A percentile compares a stretch with the other conserved stretches of the same genome.
Conservation (phyloP, 2,329 filamentous ascomycete species). For the Pezicula neosporulosa region DNA sequence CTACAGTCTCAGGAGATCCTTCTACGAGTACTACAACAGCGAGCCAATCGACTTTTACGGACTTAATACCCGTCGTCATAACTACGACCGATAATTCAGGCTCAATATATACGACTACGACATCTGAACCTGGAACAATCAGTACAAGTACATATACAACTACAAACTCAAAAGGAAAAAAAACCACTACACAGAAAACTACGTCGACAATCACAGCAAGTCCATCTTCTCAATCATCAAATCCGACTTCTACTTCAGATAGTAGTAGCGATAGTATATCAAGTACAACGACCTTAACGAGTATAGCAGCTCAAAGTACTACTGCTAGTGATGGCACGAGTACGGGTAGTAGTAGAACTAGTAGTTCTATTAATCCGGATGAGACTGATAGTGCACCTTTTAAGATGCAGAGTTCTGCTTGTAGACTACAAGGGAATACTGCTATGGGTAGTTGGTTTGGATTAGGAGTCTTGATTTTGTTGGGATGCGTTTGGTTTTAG, state of each 20-base stretch:
- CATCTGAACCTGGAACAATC: no score
- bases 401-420: slow-evolving; percentile 12
- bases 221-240: slow-evolving; percentile 1
- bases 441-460: slow-evolving; percentile 5
- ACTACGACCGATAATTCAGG: no score
- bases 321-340: slow-evolving; percentile 4
- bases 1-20: slow-evolving; percentile 6
- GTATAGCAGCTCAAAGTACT: slow-evolving; percentile 6
- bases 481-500: slow-evolving; percentile 7
- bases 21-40: neutral
- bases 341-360: slow-evolving; percentile 6
- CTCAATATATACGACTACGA: no score
- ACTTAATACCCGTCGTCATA: no score
- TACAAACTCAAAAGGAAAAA: no score
- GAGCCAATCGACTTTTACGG: no score
- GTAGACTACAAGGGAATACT: neutral
- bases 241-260: slow-evolving; percentile 3
- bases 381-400: slow-evolving; percentile 25
- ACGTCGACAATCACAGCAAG: slow-evolving; percentile 1
- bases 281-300: slow-evolving; percentile 11
- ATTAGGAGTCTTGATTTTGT: neutral
- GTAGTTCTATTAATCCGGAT: slow-evolving; percentile 7
- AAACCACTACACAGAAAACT: neutral
- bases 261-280: slow-evolving; percentile 4
- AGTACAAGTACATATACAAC: no score